phyloP scores from a whole-genome alignment of 257 asterid genomes.

The Orobanche coerulescens region DNA sequence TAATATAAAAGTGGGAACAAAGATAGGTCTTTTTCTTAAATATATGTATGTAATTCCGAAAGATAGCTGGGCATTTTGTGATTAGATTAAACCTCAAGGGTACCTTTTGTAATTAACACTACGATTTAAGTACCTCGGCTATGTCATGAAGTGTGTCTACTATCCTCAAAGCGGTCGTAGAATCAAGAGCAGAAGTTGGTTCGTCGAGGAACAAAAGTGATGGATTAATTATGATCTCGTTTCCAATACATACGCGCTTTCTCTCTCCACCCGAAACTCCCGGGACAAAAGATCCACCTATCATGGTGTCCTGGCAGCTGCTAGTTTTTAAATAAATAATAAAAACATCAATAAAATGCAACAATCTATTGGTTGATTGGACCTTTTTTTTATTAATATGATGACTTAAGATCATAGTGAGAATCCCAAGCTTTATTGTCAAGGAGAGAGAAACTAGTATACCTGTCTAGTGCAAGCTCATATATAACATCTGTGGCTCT shows the following conservation, averaged over 20 bases:
- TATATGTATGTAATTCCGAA: too few species aligned
- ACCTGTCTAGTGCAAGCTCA: slow-evolving; percentile 89
- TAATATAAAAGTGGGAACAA: not conserved
- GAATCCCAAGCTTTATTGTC: too few species aligned
- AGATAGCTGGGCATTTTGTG: not conserved
- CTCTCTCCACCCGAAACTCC: slow-evolving; percentile 99
- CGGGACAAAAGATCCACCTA: slow-evolving; percentile 93
- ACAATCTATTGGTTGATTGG: not conserved
- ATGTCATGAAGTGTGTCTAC: slow-evolving; percentile 70
- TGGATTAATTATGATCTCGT: slow-evolving; percentile 85
- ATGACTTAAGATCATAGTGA: too few species aligned
- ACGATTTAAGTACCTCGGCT: slow-evolving; percentile 48
- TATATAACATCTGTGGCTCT: slow-evolving; percentile 71
- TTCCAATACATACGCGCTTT: slow-evolving; percentile 88
- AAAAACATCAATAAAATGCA: not conserved
- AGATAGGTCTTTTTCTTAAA: not conserved
- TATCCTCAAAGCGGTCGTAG: slow-evolving; percentile 93
- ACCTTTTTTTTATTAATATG: too few species aligned
- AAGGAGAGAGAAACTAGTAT: not conserved
- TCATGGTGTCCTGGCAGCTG: slow-evolving; percentile 97
- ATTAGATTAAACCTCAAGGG: not conserved
- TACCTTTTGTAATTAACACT: not conserved
- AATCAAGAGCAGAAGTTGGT: slow-evolving; percentile 95
- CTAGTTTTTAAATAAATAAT: not conserved
- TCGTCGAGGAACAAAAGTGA: slow-evolving; percentile 86